Evolutionary conservation across 1,284 basidiomycete genomes (phyloP).

Genomic region (Ustilago cynodontis): DNA sequence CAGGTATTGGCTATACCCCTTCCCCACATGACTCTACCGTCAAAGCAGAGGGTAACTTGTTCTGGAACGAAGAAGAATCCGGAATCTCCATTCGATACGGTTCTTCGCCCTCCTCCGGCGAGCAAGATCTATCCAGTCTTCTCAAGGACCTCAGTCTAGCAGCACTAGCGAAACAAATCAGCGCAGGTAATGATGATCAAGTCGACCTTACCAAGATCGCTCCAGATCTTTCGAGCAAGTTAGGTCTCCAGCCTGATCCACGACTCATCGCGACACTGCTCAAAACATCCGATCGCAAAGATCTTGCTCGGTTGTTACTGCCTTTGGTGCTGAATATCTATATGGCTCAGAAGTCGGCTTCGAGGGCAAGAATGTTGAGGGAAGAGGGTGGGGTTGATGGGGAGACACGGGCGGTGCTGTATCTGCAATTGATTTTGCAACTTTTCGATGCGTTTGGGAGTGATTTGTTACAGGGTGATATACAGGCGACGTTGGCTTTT

Average conservation of each 20-base stretch:
- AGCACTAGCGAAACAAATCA: constrained; percentile 44
- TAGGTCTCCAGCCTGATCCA: constrained; percentile 52
- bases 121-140: constrained; percentile 28
- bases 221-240: constrained; percentile 37
- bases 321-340: constrained; percentile 48
- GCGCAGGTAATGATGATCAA: constrained; percentile 24
- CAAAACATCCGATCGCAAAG: constrained; percentile 35
- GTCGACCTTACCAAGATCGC: constrained; percentile 39
- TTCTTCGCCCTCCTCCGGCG: not conserved
- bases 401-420: constrained; percentile 49
- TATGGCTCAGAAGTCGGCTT: constrained; percentile 38
- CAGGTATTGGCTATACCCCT: constrained; percentile 30
- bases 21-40: not conserved
- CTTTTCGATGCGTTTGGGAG: constrained; percentile 63
- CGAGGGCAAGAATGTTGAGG: constrained; percentile 10
- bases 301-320: constrained; percentile 46
- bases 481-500: constrained; percentile 56
- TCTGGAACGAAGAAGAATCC: constrained; percentile 36
- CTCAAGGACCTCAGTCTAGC: constrained; percentile 41
- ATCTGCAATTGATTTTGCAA: constrained; percentile 61
- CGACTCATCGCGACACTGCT: constrained; percentile 41
- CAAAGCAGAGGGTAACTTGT: constrained; percentile 12
- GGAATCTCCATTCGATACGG: constrained; percentile 40
- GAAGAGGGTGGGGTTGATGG: constrained; percentile 1
- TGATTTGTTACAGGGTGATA: constrained; percentile 55